Conservation (phyloP, 73 alveolate species). For the Paramecium tetraurelia region DNA sequence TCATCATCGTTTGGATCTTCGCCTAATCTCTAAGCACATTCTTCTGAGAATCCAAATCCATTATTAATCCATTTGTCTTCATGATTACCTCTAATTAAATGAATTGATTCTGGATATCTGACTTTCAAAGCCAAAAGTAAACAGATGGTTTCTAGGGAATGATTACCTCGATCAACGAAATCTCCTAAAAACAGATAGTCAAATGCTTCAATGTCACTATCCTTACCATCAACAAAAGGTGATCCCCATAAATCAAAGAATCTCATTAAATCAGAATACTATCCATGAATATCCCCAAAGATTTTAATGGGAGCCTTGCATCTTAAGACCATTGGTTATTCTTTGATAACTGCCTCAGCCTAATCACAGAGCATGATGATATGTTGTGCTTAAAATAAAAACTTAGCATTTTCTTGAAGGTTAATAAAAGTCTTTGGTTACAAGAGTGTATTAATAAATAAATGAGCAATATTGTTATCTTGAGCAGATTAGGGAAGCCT, state of each 20-base stretch:
- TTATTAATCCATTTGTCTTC: constrained; percentile 77
- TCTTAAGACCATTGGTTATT: constrained; percentile 64
- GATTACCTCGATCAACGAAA: constrained; percentile 91
- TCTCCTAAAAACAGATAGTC: constrained; percentile 96
- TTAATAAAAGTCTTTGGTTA: constrained; percentile 69
- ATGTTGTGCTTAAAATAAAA: constrained; percentile 58
- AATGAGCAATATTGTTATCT: constrained; percentile 35
- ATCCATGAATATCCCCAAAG: constrained; percentile 96
- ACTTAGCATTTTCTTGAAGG: constrained; percentile 63
- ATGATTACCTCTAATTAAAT: constrained; percentile 89
- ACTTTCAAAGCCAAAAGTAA: constrained; percentile 89
- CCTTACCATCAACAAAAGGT: constrained; percentile 79
- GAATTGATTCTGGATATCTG: constrained; percentile 88
- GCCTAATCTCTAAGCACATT: constrained; percentile 95
- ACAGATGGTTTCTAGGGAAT: constrained; percentile 88
- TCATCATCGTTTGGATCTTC: constrained; percentile 94
- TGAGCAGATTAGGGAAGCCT: background rate
- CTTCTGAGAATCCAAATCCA: constrained; percentile 97
- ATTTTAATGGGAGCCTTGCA: constrained; percentile 86
- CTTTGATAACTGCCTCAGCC: constrained; percentile 65
- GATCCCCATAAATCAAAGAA: constrained; percentile 92
- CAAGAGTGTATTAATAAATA: constrained; percentile 54
- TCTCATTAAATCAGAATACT: constrained; percentile 92
- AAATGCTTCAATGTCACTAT: constrained; percentile 86
- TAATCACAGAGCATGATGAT: constrained; percentile 65